Conservation (phyloP, 2,329 filamentous ascomycete species). For the Colletotrichum tabaci region DNA sequence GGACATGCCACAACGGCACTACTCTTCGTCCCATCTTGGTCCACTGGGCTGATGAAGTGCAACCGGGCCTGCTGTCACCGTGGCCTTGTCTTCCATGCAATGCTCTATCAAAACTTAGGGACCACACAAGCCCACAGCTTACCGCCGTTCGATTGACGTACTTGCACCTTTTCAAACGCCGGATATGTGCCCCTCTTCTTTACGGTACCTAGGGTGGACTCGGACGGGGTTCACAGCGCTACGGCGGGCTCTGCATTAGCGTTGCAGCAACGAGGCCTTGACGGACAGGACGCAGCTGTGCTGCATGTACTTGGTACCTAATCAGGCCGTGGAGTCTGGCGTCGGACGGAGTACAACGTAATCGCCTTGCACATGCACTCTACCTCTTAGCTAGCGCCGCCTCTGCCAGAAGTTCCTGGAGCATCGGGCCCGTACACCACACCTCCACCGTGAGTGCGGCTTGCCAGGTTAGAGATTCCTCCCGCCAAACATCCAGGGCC, state of each 20-base stretch:
- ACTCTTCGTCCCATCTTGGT: slow-evolving; percentile 26
- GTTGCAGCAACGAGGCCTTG: slow-evolving; percentile 15
- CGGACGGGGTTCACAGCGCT: slow-evolving; percentile 14
- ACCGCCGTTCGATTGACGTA: slow-evolving; percentile 8
- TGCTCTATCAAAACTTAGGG: neutral
- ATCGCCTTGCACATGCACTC: slow-evolving; percentile 31
- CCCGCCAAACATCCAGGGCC: neutral
- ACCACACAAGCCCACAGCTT: neutral
- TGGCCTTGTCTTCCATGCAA: slow-evolving; percentile 13
- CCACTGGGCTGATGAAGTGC: neutral
- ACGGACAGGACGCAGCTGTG: neutral
- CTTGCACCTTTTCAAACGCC: slow-evolving; percentile 33
- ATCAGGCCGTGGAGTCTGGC: neutral
- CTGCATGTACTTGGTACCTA: neutral
- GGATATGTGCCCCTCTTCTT: slow-evolving; percentile 2
- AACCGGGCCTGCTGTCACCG: slow-evolving; percentile 4
- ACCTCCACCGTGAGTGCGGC: neutral
- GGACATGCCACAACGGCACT: neutral
- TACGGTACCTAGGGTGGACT: slow-evolving; percentile 33
- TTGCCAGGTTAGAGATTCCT: slow-evolving; percentile 22
- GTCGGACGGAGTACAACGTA: slow-evolving; percentile 34
- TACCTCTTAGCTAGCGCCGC: slow-evolving; percentile 12
- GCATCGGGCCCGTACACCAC: slow-evolving; percentile 15
- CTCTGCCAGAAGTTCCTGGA: slow-evolving; percentile 21
- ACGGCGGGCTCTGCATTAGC: slow-evolving; percentile 34